Conservation (phyloP, 1,284 basidiomycete genomes). For the Hypsizygus ulmarius region DNA sequence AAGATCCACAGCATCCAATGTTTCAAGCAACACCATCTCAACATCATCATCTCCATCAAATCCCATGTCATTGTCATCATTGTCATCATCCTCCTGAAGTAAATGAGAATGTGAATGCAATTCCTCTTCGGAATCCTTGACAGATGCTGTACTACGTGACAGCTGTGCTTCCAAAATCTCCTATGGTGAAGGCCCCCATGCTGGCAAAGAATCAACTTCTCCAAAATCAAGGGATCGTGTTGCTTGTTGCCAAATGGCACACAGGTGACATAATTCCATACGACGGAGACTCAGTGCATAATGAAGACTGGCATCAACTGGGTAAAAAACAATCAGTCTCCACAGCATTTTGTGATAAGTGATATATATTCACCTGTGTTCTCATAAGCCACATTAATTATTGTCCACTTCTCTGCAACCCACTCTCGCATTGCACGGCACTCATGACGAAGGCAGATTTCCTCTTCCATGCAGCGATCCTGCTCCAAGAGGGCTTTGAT, state of each 20-base stretch:
- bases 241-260: conserved; percentile 1
- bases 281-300: neutral
- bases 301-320: neutral
- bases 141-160: neutral
- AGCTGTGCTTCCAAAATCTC: neutral
- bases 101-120: neutral
- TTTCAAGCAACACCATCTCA: neutral
- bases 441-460: conserved; percentile 13
- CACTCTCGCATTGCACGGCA: conserved; percentile 16
- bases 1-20: conserved; percentile 2
- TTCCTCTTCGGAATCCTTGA: neutral
- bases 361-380: no score
- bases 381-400: no score
- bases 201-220: neutral
- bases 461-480: conserved; percentile 21
- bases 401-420: conserved; percentile 18
- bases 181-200: conserved; percentile 1
- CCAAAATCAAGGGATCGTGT: conserved; percentile 2
- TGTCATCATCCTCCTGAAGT: neutral
- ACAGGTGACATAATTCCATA: neutral
- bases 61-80: neutral
- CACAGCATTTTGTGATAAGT: neutral
- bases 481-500: conserved; percentile 19
- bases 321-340: neutral
- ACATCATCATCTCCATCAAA: no score